A percentile compares a stretch with the other conserved stretches of the same genome.
Evolutionary conservation across 495 filamentous ascomycete species (phyloP).

Genomic region (Trichoderma virens): DNA sequence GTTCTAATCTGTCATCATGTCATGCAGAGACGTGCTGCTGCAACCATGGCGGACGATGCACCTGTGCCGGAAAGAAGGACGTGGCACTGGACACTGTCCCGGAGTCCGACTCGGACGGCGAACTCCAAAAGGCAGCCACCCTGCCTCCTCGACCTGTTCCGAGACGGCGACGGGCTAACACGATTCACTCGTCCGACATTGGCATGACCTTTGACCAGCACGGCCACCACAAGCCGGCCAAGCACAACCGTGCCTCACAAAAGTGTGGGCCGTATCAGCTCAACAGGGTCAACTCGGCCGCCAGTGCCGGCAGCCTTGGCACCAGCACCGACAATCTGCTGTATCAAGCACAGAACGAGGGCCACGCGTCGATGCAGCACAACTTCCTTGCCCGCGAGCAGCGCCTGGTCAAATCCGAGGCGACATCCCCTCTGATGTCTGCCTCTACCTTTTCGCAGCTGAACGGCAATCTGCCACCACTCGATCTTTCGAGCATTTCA

Average conservation of each 20-base stretch:
- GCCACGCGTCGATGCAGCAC: conserved; percentile 55
- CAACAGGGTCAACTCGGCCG: conserved; percentile 62
- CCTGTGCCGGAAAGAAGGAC: conserved; percentile 90
- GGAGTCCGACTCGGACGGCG: conserved; percentile 50
- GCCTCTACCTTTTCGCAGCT: conserved; percentile 51
- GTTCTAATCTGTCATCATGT: conserved; percentile 38
- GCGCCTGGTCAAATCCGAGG: conserved; percentile 58
- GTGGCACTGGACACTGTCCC: conserved; percentile 65
- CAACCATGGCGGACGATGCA: conserved; percentile 84
- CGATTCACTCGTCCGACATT: conserved; percentile 67
- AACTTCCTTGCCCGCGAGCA: conserved; percentile 36
- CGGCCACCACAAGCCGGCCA: conserved; percentile 87
- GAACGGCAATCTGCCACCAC: conserved; percentile 54
- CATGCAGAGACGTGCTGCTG: conserved; percentile 77
- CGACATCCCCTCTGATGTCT: conserved; percentile 59
- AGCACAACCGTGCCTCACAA: conserved; percentile 79
- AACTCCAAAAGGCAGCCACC: conserved; percentile 30
- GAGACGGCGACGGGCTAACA: conserved; percentile 60
- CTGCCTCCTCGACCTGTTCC: conserved; percentile 45
- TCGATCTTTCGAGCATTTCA: conserved; percentile 49
- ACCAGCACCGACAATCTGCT: conserved; percentile 64
- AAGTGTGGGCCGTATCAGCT: conserved; percentile 81
- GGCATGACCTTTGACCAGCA: conserved; percentile 80
- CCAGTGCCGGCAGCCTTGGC: conserved; percentile 47
- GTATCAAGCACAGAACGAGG: conserved; percentile 42